Evolutionary conservation across 108 stramenopile genomes (phyloP).

Genomic region (Skeletonema costatum): DNA sequence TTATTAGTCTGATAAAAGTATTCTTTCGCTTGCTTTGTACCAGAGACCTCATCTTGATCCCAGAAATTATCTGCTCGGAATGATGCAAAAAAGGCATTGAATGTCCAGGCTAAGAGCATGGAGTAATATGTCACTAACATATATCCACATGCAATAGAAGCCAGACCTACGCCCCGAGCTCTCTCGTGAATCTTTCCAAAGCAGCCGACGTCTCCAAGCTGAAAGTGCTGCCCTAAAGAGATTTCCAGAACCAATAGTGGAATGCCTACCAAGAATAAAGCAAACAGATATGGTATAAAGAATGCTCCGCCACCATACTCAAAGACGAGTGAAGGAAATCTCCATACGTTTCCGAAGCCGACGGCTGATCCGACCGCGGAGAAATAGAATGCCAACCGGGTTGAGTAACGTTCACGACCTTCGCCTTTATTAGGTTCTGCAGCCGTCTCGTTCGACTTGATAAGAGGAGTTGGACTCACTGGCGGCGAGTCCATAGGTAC

Average conservation of each 20-base stretch:
- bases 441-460: no score
- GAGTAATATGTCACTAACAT: constrained; percentile 59
- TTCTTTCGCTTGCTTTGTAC: constrained; percentile 34
- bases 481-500: no score
- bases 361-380: constrained; percentile 67
- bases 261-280: constrained; percentile 57
- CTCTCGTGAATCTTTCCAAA: constrained; percentile 58
- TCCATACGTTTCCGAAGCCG: constrained; percentile 74
- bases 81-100: constrained; percentile 49
- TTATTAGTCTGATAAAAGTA: constrained; percentile 51
- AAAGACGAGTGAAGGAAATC: constrained; percentile 61
- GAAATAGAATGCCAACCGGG: constrained; percentile 56
- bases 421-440: no score
- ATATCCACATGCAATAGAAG: constrained; percentile 45
- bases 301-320: constrained; percentile 69
- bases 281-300: constrained; percentile 60
- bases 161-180: constrained; percentile 56
- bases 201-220: constrained; percentile 54
- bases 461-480: no score
- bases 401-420: no score
- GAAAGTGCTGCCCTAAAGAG: constrained; percentile 55
- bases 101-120: constrained; percentile 51
- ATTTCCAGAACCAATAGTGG: constrained; percentile 64
- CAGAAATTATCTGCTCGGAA: constrained; percentile 39
- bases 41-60: constrained; percentile 28